These are phyloP conservation scores for Cyclocybe cylindracea DNA, from an alignment of 768 basidiomycete species.

Conservation along the genomic window DNA sequence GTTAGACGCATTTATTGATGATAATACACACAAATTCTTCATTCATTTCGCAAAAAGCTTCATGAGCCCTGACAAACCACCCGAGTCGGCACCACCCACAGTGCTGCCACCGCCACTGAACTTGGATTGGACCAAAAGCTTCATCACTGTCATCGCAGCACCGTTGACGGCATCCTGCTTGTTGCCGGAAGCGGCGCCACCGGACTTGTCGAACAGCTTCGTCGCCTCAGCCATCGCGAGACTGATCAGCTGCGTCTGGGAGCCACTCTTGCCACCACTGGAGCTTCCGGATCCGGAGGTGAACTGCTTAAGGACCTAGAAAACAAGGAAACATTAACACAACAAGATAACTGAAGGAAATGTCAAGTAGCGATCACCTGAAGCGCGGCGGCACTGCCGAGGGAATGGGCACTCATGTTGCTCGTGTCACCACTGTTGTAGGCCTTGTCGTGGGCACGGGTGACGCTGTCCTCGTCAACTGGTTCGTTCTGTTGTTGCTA, in stretches of 20 bases:
- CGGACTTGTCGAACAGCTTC: slow-evolving; percentile 73
- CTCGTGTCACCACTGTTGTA: slow-evolving; percentile 55
- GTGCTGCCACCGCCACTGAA: slow-evolving; percentile 40
- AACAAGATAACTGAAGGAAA: neutral
- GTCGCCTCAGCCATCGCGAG: slow-evolving; percentile 84
- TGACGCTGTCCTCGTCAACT: slow-evolving; percentile 66
- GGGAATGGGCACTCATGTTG: slow-evolving; percentile 55
- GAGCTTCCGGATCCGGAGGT: slow-evolving; percentile 48
- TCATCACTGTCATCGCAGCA: slow-evolving; percentile 85
- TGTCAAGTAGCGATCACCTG: slow-evolving; percentile 37
- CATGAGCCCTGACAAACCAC: slow-evolving; percentile 64
- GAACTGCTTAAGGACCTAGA: slow-evolving; percentile 66
- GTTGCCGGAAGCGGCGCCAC: slow-evolving; percentile 61
- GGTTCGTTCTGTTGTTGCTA: slow-evolving; percentile 57
- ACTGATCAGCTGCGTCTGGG: slow-evolving; percentile 72
- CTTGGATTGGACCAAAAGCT: slow-evolving; percentile 74
- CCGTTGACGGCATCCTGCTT: slow-evolving; percentile 87
- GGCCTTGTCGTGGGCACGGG: slow-evolving; percentile 59
- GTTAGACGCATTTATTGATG: too few species aligned
- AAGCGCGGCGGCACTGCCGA: slow-evolving; percentile 80
- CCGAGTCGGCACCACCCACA: slow-evolving; percentile 65
- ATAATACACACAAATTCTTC: too few species aligned
- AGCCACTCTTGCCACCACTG: slow-evolving; percentile 32
- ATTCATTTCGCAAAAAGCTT: slow-evolving; percentile 29
- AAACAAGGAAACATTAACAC: neutral